A percentile compares a stretch with the other conserved stretches of the same genome.
phyloP scores from a whole-genome alignment of 1,284 basidiomycete species.

The Tylopilus orsonianus region DNA sequence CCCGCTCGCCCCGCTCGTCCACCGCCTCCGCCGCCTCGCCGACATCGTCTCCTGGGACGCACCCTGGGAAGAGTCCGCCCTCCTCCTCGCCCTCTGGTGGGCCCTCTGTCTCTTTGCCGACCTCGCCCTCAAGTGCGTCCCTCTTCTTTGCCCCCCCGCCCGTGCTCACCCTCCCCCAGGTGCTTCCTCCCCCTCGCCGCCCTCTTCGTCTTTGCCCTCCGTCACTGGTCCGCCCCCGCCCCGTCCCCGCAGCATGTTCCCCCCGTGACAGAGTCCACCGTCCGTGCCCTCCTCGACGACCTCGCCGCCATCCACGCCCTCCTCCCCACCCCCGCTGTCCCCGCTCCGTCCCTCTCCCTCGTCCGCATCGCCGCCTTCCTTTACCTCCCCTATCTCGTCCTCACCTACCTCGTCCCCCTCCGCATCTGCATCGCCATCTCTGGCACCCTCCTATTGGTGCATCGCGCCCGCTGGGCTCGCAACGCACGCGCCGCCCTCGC shows the following conservation, averaged over 20 bases:
- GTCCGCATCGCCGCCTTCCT: constrained; percentile 50
- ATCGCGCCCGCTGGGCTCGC: constrained; percentile 64
- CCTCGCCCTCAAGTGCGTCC: constrained; percentile 53
- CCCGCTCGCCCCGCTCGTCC: constrained; percentile 56
- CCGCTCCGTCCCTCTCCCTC: constrained; percentile 28
- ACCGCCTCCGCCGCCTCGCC: constrained; percentile 43
- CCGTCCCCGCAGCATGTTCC: constrained; percentile 25
- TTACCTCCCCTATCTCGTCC: constrained; percentile 59
- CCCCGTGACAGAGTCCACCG: constrained; percentile 59
- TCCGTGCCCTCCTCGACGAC: constrained; percentile 57
- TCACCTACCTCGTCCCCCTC: constrained; percentile 57
- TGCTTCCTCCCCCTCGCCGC: constrained; percentile 46
- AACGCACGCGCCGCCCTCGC: constrained; percentile 54
- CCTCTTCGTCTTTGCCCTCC: constrained; percentile 35
- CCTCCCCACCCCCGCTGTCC: constrained; percentile 47
- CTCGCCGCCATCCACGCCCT: constrained; percentile 55
- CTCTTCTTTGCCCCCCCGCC: rapidly evolving
- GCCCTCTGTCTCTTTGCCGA: constrained; percentile 65
- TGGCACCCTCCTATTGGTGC: constrained; percentile 60
- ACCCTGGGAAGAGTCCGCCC: constrained; percentile 64
- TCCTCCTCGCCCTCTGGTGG: constrained; percentile 76
- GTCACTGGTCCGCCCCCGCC: constrained; percentile 30
- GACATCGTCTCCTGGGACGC: constrained; percentile 67
- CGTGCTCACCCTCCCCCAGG: constrained; percentile 30
- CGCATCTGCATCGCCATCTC: constrained; percentile 57